A percentile compares a stretch with the other conserved stretches of the same genome.
Evolutionary conservation across 352 stramenopile genomes (phyloP).

Genomic region (Globisporangium emineosum): DNA sequence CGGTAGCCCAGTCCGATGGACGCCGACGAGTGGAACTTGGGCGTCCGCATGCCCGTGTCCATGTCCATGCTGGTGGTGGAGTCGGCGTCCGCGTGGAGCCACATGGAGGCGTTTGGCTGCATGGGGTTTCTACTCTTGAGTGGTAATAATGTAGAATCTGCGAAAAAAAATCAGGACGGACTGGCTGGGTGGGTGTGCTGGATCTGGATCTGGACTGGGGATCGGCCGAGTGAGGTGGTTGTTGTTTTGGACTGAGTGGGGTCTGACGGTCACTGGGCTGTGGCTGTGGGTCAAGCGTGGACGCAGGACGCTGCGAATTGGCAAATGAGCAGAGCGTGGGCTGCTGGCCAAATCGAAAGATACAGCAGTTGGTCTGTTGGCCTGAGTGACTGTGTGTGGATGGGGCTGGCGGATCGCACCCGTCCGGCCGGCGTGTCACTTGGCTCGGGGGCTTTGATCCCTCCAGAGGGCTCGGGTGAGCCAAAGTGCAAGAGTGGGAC

Average conservation of each 20-base stretch:
- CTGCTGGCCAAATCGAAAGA: neutral
- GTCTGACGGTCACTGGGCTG: neutral
- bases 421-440: constrained; percentile 5
- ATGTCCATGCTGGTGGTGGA: neutral
- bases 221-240: too few species aligned
- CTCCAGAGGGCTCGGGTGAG: too few species aligned
- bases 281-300: neutral
- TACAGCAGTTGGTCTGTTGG: constrained; percentile 9
- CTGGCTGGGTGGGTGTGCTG: neutral
- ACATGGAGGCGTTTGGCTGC: constrained; percentile 8
- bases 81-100: constrained; percentile 2
- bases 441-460: neutral
- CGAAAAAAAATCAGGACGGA: constrained; percentile 1
- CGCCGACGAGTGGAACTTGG: neutral
- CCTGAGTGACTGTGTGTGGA: neutral
- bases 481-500: constrained; percentile 13
- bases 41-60: constrained; percentile 1
- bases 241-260: neutral
- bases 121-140: neutral
- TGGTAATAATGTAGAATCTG: neutral
- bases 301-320: constrained; percentile 5
- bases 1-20: neutral
- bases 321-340: constrained; percentile 4
- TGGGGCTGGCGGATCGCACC: neutral
- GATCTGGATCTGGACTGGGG: neutral